Base-by-base conservation (phyloP, 73 alveolate species). In the Symbiodinium natans region DNA sequence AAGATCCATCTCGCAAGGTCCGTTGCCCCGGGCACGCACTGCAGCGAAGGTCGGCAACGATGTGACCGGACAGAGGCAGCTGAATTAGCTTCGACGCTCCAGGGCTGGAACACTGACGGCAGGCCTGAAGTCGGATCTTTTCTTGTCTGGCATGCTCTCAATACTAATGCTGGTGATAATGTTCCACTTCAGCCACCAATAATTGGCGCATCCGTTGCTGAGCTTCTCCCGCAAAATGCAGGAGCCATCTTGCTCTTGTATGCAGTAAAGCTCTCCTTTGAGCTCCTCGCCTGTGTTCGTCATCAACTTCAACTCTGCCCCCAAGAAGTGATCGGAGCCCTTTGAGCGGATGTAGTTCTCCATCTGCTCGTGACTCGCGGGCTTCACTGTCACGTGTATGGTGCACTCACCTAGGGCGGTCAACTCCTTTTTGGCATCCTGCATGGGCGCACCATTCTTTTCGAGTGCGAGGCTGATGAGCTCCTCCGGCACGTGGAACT, bases 281-380 rank as follows among this genome's bases (percentile, higher is more conserved):
- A 90, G 97, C 88, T 90, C 97, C 1, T 90, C 80, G 54, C 88
- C 97, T 3, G 80, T 77, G 40, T 90, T 71, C 21, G 97, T 90
- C 23, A 54, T 90, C 89, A 90, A 85, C 41, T 90, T 90, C 75
- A 90, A 36, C 97, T 90, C 97, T 10, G 97, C 97, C 11, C 97
- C 97, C 97, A 90, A 39, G 89, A 90, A 90, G 80, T 90, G 97
- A 38, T 90, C 97, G 29, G 97, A 90, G 88, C 97, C 97, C 97
- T 90, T 90, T 31, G 97, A 90, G n/a, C 88, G 86, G 97, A 90
- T 90, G 97, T 90, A 90, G 54, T 73, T 90, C 97, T 90, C 97
- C 97, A 90, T 90, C 97, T 90, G 97, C 48, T 90, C 97, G 54
- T 90, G 97, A 31, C 89, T 90, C 34, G 97, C 97, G 31, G 41